Percentiles rank a stretch among this genome's conserved stretches.
Evolutionary conservation across 345 rosid genomes (phyloP).

Genomic region (Erodium maritimum): DNA sequence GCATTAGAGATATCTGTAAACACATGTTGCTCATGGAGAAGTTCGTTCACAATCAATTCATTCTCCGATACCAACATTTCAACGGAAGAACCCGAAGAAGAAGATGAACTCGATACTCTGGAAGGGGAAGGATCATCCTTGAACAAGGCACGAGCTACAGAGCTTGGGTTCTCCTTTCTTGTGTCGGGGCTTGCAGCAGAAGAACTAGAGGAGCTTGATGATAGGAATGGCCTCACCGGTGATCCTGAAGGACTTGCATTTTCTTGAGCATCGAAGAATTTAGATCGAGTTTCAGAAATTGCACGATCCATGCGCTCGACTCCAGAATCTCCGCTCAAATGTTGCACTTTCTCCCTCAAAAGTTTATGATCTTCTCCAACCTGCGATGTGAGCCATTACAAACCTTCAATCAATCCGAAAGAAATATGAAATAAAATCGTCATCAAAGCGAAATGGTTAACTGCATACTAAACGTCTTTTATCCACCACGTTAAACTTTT

Average conservation of each 20-base stretch:
- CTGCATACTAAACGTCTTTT: no score
- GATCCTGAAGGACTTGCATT: constrained; percentile 54
- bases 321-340: constrained; percentile 70
- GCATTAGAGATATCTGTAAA: constrained; percentile 30
- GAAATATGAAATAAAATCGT: no score
- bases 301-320: constrained; percentile 70
- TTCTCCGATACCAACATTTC: constrained; percentile 34
- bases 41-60: constrained; percentile 71
- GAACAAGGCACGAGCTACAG: constrained; percentile 61
- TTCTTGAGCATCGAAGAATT: constrained; percentile 42
- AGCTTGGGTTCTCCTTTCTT: constrained; percentile 24
- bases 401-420: no score
- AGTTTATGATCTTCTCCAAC: constrained; percentile 77
- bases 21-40: constrained; percentile 40
- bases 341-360: constrained; percentile 66
- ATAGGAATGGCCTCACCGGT: constrained; percentile 21
- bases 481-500: no score
- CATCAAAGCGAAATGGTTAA: no score
- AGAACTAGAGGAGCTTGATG: constrained; percentile 25
- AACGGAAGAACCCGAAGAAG: constrained; percentile 17
- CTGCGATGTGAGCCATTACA: constrained; percentile 19
- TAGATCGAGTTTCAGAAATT: constrained; percentile 53
- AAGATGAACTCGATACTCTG: constrained; percentile 25
- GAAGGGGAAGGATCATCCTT: constrained; percentile 27
- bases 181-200: constrained; percentile 19